Conservation (phyloP, 345 rosid species). For the Acer campestre region DNA sequence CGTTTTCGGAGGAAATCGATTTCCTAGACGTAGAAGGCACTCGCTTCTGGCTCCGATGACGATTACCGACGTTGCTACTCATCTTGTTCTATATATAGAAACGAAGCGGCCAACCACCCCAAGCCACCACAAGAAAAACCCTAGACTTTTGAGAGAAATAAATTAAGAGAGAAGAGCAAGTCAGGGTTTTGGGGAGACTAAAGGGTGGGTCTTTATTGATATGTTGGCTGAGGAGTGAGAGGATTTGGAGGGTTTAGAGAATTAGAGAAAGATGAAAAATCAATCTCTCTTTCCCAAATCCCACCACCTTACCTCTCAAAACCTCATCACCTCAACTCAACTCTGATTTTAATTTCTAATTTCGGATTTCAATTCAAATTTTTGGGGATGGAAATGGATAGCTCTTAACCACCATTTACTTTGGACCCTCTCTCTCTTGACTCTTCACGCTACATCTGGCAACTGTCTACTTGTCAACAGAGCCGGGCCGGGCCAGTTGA, state of each 20-base stretch:
- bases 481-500: too few species aligned
- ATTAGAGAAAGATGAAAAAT: not conserved
- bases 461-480: too few species aligned
- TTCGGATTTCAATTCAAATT: too few species aligned
- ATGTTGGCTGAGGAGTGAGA: not conserved
- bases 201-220: not conserved
- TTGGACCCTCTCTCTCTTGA: too few species aligned
- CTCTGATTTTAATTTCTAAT: too few species aligned
- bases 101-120: too few species aligned
- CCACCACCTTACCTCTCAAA: not conserved
- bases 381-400: too few species aligned
- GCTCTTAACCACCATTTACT: too few species aligned
- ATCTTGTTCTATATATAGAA: slow-evolving; percentile 21
- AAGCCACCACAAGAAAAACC: not conserved
- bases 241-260: not conserved
- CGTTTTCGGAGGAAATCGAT: slow-evolving; percentile 45
- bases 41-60: slow-evolving; percentile 42
- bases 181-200: not conserved
- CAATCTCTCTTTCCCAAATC: not conserved
- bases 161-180: not conserved
- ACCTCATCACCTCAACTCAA: not conserved
- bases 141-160: not conserved
- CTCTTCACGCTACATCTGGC: too few species aligned
- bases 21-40: slow-evolving; percentile 54
- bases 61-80: slow-evolving; percentile 63